phyloP scores from a whole-genome alignment of 306 rosid species.

The Mimosa bimucronata region DNA sequence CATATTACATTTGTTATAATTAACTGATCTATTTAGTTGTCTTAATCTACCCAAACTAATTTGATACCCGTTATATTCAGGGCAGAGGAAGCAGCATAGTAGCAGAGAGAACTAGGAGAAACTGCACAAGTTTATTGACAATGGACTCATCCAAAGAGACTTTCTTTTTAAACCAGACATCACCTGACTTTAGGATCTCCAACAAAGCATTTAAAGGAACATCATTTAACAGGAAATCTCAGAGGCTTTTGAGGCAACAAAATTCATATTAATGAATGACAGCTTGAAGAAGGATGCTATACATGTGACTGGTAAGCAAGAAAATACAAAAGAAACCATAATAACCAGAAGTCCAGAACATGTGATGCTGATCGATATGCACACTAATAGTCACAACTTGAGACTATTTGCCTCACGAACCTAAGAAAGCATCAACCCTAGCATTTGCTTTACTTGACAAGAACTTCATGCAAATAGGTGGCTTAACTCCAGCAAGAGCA shows the following conservation, averaged over 20 bases:
- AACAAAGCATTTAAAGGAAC: neutral
- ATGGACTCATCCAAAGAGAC: neutral
- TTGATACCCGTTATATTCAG: too few species aligned
- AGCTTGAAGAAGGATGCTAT: constrained; percentile 73
- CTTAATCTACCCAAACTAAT: too few species aligned
- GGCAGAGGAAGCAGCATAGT: too few species aligned
- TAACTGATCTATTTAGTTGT: too few species aligned
- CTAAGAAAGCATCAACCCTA: constrained; percentile 43
- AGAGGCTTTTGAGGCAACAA: constrained; percentile 12
- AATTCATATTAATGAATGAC: constrained; percentile 60
- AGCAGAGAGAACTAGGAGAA: neutral
- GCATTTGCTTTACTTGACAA: constrained; percentile 50
- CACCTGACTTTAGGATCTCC: neutral
- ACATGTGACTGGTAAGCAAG: constrained; percentile 68
- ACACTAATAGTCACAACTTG: neutral
- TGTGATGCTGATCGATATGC: constrained; percentile 18
- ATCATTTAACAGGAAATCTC: neutral
- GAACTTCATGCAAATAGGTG: constrained; percentile 64
- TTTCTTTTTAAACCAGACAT: neutral
- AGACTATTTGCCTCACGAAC: neutral
- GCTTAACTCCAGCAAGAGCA: constrained; percentile 54
- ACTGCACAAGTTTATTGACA: neutral
- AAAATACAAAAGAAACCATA: constrained; percentile 45
- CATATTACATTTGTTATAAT: too few species aligned
- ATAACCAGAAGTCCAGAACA: constrained; percentile 48